phyloP scores from a whole-genome alignment of 2,329 filamentous ascomycete species.

The Colletotrichum tropicicola region DNA sequence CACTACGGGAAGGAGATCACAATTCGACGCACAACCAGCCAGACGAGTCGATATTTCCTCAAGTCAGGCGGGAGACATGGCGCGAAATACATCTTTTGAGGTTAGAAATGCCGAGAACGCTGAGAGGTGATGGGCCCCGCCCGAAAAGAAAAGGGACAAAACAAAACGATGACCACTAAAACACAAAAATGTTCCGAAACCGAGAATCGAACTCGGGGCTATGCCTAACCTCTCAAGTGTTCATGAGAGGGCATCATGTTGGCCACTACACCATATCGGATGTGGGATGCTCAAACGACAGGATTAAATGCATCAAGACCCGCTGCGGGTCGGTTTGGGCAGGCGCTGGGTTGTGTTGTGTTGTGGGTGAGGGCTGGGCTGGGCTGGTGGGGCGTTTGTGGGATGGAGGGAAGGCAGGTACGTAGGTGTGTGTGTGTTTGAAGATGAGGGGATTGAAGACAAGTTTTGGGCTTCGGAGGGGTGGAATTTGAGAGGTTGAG shows the following conservation, averaged over 20 bases:
- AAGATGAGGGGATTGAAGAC: no score
- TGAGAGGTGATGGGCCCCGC: not conserved
- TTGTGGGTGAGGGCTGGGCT: no score
- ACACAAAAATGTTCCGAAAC: conserved; percentile 10
- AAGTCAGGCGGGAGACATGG: no score
- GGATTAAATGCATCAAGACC: not conserved
- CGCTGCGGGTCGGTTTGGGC: not conserved
- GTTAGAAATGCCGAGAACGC: not conserved
- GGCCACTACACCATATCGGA: conserved; percentile 27
- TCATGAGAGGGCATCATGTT: conserved; percentile 23
- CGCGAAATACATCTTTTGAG: no score
- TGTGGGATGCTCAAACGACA: rapidly evolving
- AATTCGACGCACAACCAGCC: not conserved
- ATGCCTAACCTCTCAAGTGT: conserved; percentile 2
- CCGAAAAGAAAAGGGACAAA: not conserved
- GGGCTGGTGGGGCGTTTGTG: no score
- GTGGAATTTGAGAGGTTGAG: no score
- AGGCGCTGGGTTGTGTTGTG: no score
- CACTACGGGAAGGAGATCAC: not conserved
- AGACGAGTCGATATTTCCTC: no score
- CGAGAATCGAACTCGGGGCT: conserved; percentile 27
- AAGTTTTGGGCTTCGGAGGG: no score
- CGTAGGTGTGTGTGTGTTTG: no score
- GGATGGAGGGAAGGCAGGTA: no score
- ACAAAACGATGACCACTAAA: not conserved